phyloP scores from a whole-genome alignment of 257 asterid species.

The Capsicum chinense region DNA sequence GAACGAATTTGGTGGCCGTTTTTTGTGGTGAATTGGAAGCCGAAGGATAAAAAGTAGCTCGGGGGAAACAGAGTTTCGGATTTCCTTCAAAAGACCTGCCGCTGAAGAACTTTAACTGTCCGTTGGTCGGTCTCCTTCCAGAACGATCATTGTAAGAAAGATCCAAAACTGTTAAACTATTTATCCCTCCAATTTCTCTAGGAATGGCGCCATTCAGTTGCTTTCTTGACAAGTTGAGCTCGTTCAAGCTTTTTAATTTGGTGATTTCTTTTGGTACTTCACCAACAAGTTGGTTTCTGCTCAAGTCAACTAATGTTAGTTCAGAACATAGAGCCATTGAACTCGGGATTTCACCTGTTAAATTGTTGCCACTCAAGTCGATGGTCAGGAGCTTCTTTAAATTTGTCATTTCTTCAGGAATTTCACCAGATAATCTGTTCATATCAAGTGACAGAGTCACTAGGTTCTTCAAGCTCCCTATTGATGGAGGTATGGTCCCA shows the following conservation, averaged over 20 bases:
- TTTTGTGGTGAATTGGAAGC: constrained; percentile 31
- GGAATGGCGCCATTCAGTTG: constrained; percentile 63
- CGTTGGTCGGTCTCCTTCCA: constrained; percentile 48
- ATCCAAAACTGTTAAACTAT: constrained; percentile 64
- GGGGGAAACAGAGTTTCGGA: constrained; percentile 72
- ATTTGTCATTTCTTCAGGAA: constrained; percentile 30
- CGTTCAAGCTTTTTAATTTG: constrained; percentile 39
- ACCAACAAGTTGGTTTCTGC: too few relatives aligned
- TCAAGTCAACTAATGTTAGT: too few relatives aligned
- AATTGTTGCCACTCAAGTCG: constrained; percentile 30
- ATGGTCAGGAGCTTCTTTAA: constrained; percentile 18
- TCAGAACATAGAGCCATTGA: too few relatives aligned
- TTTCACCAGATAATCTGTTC: constrained; percentile 29
- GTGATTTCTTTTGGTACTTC: constrained; percentile 40
- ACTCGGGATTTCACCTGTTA: constrained; percentile 18
- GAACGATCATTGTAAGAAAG: constrained; percentile 73
- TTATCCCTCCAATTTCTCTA: constrained; percentile 63
- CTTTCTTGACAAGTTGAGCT: constrained; percentile 53
- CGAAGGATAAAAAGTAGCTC: constrained; percentile 41
- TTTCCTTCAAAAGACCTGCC: constrained; percentile 63
- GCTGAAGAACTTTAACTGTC: constrained; percentile 42
- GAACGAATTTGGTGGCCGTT: constrained; percentile 26
- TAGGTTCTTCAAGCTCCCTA: background rate
- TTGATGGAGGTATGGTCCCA: too few relatives aligned
- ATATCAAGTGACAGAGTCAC: constrained; percentile 24